Evolutionary conservation across 495 filamentous ascomycete species (phyloP).

Genomic region (Cercophora newfieldiana): DNA sequence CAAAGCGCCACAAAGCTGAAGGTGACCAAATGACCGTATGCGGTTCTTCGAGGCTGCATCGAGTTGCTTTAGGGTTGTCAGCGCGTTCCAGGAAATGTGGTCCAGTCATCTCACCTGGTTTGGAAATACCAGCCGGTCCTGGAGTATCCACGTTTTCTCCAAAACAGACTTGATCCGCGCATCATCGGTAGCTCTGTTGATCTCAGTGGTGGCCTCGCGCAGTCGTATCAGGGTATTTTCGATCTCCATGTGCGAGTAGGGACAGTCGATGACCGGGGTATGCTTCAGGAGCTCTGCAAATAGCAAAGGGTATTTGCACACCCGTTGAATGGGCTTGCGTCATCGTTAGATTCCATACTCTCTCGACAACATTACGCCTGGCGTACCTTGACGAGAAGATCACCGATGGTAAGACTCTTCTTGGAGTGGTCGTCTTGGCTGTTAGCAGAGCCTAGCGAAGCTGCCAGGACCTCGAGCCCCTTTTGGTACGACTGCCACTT

Average conservation of each 20-base stretch:
- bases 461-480: conserved; percentile 83
- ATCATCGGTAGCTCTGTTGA: conserved; percentile 77
- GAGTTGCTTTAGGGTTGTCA: conserved; percentile 36
- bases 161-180: conserved; percentile 55
- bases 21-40: conserved; percentile 76
- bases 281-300: conserved; percentile 78
- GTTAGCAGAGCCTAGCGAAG: conserved; percentile 70
- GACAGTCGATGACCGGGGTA: conserved; percentile 82
- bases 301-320: conserved; percentile 89
- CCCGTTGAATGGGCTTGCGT: conserved; percentile 81
- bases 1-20: conserved; percentile 82
- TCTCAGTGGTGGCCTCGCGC: conserved; percentile 66
- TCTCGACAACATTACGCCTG: not conserved
- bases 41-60: conserved; percentile 51
- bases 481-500: conserved; percentile 81
- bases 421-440: conserved; percentile 61
- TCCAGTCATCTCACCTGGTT: conserved; percentile 55
- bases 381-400: conserved; percentile 86
- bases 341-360: conserved; percentile 23
- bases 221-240: conserved; percentile 71
- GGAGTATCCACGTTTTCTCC: conserved; percentile 75
- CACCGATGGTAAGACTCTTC: conserved; percentile 76
- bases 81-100: not conserved
- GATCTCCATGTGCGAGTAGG: conserved; percentile 74
- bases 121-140: conserved; percentile 72